Evolutionary conservation across 768 basidiomycete species (phyloP).

Genomic region (Cantharellus cinnabarinus): DNA sequence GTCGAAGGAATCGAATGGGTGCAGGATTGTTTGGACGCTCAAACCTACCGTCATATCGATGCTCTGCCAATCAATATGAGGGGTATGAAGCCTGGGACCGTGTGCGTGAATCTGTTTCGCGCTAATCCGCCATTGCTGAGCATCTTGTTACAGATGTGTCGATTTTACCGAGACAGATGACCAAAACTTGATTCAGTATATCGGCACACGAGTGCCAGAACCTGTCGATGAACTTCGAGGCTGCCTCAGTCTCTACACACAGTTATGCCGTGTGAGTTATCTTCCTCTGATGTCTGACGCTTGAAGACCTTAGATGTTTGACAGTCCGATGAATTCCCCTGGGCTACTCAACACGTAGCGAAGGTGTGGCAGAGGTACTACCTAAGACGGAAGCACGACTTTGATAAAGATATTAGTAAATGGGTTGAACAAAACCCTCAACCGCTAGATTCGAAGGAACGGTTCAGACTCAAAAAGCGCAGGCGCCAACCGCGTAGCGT

Average conservation of each 20-base stretch:
- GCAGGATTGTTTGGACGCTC: not conserved
- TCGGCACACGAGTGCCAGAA: not conserved
- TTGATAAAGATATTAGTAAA: not conserved
- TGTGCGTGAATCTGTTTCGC: not conserved
- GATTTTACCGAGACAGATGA: not conserved
- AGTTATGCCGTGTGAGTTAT: not conserved
- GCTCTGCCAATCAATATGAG: not conserved
- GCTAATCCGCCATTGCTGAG: not conserved
- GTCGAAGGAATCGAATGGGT: not conserved
- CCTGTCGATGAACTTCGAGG: not conserved
- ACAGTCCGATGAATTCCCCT: not conserved
- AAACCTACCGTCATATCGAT: not conserved
- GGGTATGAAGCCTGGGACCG: not conserved
- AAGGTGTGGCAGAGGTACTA: not conserved
- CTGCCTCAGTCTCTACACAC: not conserved
- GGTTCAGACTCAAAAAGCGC: too few species aligned
- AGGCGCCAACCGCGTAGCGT: too few species aligned
- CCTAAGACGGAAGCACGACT: not conserved
- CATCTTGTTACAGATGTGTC: not conserved
- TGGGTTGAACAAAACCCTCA: too few species aligned
- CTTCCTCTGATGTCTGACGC: not conserved
- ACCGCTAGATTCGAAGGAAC: too few species aligned
- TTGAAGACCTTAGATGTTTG: not conserved
- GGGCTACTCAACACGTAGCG: not conserved
- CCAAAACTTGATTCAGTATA: conserved; percentile 1